Evolutionary conservation across 805 yeast genomes (phyloP).

Genomic region (Blastobotrys muscicola): DNA sequence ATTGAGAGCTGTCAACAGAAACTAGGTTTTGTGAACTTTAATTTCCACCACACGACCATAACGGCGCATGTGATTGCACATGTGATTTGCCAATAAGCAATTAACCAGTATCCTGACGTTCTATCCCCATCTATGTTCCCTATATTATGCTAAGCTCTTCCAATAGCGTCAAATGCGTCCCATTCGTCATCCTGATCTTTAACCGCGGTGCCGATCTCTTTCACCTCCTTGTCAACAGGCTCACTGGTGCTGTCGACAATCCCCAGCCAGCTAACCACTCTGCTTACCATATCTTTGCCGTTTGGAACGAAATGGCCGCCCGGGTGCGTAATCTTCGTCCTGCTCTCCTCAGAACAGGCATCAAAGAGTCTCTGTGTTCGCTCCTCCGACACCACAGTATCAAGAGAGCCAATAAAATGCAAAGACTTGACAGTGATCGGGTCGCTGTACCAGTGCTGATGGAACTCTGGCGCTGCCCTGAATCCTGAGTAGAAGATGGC

Average conservation of each 20-base stretch:
- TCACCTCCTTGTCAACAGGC: constrained; percentile 1
- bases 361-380: constrained; percentile 55
- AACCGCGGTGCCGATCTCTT: constrained; percentile 1
- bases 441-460: constrained; percentile 26
- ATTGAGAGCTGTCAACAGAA: no score
- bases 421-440: constrained; percentile 38
- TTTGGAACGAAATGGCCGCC: constrained; percentile 98
- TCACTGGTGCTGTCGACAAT: neutral
- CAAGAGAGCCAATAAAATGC: constrained; percentile 79
- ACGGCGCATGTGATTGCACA: no score
- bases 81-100: no score
- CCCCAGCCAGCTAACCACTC: constrained; percentile 24
- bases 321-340: constrained; percentile 63
- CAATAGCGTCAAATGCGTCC: constrained; percentile 31
- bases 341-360: constrained; percentile 34
- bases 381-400: constrained; percentile 71
- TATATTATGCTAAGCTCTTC: constrained; percentile 9
- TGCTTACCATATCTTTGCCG: constrained; percentile 44
- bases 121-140: neutral
- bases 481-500: constrained; percentile 69
- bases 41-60: no score
- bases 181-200: constrained; percentile 23
- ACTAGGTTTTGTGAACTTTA: no score
- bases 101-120: neutral
- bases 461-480: constrained; percentile 18